phyloP scores from a whole-genome alignment of 768 basidiomycete genomes.

The Mycena albidolilacea region DNA sequence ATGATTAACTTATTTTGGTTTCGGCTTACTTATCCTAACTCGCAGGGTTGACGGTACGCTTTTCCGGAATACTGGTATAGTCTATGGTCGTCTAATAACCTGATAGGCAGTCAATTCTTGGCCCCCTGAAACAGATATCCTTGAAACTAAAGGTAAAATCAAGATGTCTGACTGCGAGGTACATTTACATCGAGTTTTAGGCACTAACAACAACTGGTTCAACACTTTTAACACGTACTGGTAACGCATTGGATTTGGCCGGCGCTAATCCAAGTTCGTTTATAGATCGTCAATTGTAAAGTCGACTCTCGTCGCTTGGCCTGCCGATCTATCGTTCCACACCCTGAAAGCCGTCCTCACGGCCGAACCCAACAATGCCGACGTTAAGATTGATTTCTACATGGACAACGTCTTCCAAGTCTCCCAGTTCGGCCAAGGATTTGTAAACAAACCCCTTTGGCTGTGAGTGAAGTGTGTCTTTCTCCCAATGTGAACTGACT shows the following conservation, averaged over 20 bases:
- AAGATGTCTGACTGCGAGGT: not conserved
- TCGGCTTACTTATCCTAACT: not conserved
- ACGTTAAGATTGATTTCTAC: slow-evolving; percentile 59
- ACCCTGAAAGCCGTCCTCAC: slow-evolving; percentile 58
- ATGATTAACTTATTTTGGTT: not conserved
- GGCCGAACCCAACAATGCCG: slow-evolving; percentile 53
- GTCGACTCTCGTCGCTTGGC: slow-evolving; percentile 58
- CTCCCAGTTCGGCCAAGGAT: slow-evolving; percentile 58
- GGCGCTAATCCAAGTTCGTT: not conserved
- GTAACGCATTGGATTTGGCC: not conserved
- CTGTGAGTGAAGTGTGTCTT: slow-evolving; percentile 48
- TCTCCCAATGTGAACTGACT: not conserved
- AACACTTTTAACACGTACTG: slow-evolving; percentile 59
- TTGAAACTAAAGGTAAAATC: slow-evolving; percentile 57
- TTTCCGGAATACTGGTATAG: not conserved
- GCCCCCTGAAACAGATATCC: slow-evolving; percentile 62
- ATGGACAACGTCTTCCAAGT: slow-evolving; percentile 54
- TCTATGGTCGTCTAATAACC: not conserved
- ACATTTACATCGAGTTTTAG: slow-evolving; percentile 25
- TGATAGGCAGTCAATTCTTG: slow-evolving; percentile 56
- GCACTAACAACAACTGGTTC: slow-evolving; percentile 60
- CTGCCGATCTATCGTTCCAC: slow-evolving; percentile 60
- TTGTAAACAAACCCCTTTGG: slow-evolving; percentile 58
- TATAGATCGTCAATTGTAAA: slow-evolving; percentile 53
- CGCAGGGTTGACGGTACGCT: slow-evolving; percentile 49